A percentile compares a stretch with the other conserved stretches of the same genome.
Evolutionary conservation across 805 yeast genomes (phyloP).

Genomic region (Tetrapisispora fleetii): DNA sequence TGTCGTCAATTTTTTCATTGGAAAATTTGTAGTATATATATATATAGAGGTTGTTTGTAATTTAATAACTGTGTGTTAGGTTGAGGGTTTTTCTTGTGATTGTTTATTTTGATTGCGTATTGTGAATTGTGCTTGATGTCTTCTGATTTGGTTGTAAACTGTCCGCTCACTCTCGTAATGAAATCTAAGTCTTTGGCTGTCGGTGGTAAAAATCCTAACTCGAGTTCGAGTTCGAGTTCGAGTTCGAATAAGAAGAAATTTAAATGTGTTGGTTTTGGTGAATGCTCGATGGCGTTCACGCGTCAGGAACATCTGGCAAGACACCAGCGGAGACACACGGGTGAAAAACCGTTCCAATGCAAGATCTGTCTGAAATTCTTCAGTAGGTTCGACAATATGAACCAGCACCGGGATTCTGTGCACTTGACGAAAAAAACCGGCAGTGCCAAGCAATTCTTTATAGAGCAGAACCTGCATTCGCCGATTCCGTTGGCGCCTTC

Average conservation of each 20-base stretch:
- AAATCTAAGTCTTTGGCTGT: not conserved
- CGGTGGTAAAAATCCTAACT: not conserved
- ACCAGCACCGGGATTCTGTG: slow-evolving; percentile 86
- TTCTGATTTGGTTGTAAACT: too few species aligned
- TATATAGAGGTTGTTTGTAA: too few species aligned
- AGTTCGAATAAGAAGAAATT: slow-evolving; percentile 1
- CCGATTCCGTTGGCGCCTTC: not conserved
- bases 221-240: not conserved
- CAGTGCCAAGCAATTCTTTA: not conserved
- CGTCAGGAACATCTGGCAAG: slow-evolving; percentile 86
- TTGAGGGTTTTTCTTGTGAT: too few species aligned
- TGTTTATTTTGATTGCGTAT: too few species aligned
- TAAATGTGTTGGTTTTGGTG: slow-evolving; percentile 69
- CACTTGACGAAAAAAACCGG: slow-evolving; percentile 30
- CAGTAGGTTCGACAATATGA: slow-evolving; percentile 76
- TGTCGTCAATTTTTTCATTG: too few species aligned
- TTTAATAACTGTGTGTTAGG: too few species aligned
- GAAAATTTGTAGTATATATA: too few species aligned
- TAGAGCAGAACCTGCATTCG: not conserved
- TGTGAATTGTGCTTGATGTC: too few species aligned
- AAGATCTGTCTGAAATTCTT: slow-evolving; percentile 70
- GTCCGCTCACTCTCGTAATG: not conserved
- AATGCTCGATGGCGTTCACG: slow-evolving; percentile 81
- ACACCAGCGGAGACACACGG: slow-evolving; percentile 87
- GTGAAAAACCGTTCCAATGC: slow-evolving; percentile 87